Evolutionary conservation across 1,284 basidiomycete genomes (phyloP), one percentile per base, ranked within the genome.

Genomic region (Singerocomus inundabilis): DNA sequence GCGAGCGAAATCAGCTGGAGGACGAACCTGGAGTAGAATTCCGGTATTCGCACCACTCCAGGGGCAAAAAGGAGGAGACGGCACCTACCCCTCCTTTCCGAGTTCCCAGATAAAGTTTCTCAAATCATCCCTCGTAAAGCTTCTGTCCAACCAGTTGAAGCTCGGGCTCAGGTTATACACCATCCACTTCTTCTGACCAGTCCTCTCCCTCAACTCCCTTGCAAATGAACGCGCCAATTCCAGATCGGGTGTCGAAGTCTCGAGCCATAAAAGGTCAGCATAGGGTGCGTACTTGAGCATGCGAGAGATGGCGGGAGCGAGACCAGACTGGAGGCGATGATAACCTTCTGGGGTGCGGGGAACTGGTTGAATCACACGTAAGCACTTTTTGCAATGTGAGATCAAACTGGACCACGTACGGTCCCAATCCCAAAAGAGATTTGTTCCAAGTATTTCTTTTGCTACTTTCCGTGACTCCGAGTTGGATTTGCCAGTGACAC

Each of bases 151-250:
- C 93, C 93, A 97, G 70, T 96, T 95, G 77, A 97, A 97, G 63
- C 89, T 92, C 4, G 93, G 93, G 62, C 90, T 93, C 53, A 96
- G 73, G 68, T 96, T 97, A 68, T 96, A 97, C n/a, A 95, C 93
- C 59, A 97, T 82, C 86, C 84, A 84, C 58, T 81, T 84, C 48
- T 52, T 64, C 34, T 67, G 58, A 36, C 64, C 63, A 1, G 62
- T 80, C 64, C 78, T 78, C 56, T 81, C 78, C 52, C 88, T 78
- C 58, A 96, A 90, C 63, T 81, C 80, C 43, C 84, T 75, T 2
- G 93, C 86, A 67, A 96, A 93, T 41, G 77, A 79, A 41, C 81
- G 78, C 1, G 93, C 93, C 67, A 93, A 84, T 56, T 83, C 77
- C 21, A 97, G 72, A 66, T 93, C 80, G 2, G 93, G 93, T 31